Base-by-base conservation (phyloP, 345 rosid genomes). In the Tarenaya hassleriana region DNA sequence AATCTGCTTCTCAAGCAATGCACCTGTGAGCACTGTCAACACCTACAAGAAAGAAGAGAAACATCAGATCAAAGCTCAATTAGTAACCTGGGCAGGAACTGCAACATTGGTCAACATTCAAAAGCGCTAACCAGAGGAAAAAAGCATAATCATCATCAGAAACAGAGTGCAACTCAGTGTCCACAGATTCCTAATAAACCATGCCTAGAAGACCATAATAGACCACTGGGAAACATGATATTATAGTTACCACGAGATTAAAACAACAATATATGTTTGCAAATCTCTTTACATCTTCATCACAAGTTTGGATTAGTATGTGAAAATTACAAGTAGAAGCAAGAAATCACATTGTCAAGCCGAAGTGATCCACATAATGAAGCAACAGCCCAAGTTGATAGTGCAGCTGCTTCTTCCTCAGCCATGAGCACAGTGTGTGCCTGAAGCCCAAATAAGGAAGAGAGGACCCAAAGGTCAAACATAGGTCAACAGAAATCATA, bases 341-440 rank as follows among this genome's bases (percentile, higher is more conserved):
- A 57, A 40, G 52, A 43, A 53, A 69, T 73, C 66, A 86, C 98
- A 46, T 82, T 72, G 65, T 91, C 98, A 62, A 91, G 96, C 33
- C 96, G 79, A 55, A 91, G 64, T 56, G 96, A 76, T 39, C 96
- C 96, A 66, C 96, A 91, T 71, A 80, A 69, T 51, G 85, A 78
- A 51, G 98, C 89, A 56, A 91, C 75, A 52, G 96, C 78, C 96
- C 98, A 91, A 16, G 76, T 79, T 50, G 98, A 91, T 43, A 91
- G 55, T 41, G 96, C 81, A 53, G 71, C 69, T 34, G 95, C 89
- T 75, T 91, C 98, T 78, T 91, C 98, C 77, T 84, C 98, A 17
- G 74, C 80, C 68, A 71, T 68, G 37, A 86, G 81, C 38, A 92
- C 85, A 58, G 62, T 69, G 55, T 75, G 79, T 65, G 91, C 92